Percentiles rank a stretch among this genome's conserved stretches.
phyloP scores from a whole-genome alignment of 805 yeast genomes.

The Komagataella pastoris region DNA sequence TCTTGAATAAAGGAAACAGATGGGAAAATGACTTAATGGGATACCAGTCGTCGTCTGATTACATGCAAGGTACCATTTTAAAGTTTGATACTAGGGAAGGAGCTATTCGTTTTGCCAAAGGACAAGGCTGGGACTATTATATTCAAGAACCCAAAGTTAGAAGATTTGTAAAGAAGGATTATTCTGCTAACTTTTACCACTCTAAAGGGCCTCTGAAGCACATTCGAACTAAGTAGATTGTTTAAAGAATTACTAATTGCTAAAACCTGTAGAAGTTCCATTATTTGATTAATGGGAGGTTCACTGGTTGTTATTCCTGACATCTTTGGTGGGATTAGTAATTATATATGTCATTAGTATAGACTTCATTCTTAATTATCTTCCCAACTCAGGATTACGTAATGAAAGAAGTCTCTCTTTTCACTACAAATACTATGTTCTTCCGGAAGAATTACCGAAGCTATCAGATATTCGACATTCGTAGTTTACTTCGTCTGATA shows the following conservation, averaged over 20 bases:
- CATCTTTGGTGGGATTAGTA: no score
- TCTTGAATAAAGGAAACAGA: conserved; percentile 59
- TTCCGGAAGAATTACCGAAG: background rate
- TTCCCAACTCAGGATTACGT: background rate
- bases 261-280: background rate
- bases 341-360: no score
- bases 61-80: conserved; percentile 69
- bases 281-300: background rate
- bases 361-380: no score
- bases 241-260: background rate
- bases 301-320: background rate
- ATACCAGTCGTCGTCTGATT: conserved; percentile 67
- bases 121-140: conserved; percentile 78
- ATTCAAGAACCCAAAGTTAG: conserved; percentile 73
- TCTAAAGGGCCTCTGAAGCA: conserved; percentile 60
- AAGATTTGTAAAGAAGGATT: conserved; percentile 62
- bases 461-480: background rate
- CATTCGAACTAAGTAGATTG: conserved; percentile 57
- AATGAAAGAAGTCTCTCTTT: no score
- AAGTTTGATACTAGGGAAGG: conserved; percentile 65
- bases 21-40: conserved; percentile 90
- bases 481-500: background rate
- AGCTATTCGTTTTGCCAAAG: conserved; percentile 66
- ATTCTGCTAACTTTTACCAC: conserved; percentile 60
- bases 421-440: no score